phyloP scores from a whole-genome alignment of 306 rosid genomes.

The Quercus suber region DNA sequence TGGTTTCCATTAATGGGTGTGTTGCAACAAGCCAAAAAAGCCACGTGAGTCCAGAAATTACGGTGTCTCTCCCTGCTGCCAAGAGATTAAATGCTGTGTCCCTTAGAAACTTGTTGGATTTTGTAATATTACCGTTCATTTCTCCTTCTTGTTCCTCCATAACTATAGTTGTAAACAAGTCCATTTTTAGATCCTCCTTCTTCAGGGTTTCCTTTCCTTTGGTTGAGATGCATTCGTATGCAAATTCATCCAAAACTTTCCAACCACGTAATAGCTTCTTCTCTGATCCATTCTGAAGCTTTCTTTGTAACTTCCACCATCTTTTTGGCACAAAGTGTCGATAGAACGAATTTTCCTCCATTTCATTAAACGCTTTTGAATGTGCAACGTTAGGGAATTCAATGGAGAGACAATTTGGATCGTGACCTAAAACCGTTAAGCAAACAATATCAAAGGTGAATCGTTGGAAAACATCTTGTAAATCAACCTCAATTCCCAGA shows the following conservation, averaged over 20 bases:
- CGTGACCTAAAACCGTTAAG: background rate
- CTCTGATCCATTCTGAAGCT: slow-evolving; percentile 26
- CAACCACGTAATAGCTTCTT: background rate
- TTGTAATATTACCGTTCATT: background rate
- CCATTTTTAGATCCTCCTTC: background rate
- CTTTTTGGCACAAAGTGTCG: slow-evolving; percentile 17
- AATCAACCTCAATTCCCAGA: too few relatives aligned
- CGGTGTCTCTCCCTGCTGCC: background rate
- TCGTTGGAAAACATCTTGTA: too few relatives aligned
- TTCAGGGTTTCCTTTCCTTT: background rate
- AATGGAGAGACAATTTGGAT: slow-evolving; percentile 7
- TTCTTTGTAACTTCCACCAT: slow-evolving; percentile 25
- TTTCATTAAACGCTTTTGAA: slow-evolving; percentile 18
- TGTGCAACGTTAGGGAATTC: background rate
- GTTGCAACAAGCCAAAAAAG: background rate
- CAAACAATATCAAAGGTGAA: too few relatives aligned
- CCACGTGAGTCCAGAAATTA: background rate
- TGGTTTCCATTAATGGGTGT: slow-evolving; percentile 3
- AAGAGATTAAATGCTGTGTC: background rate
- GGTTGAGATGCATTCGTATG: background rate
- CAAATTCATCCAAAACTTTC: slow-evolving; percentile 16
- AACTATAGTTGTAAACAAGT: background rate
- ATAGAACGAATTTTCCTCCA: slow-evolving; percentile 5
- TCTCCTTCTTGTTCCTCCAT: background rate
- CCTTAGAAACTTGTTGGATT: background rate